Evolutionary conservation across 2,329 filamentous ascomycete genomes (phyloP).

Genomic region (Coniochaeta ligniaria): DNA sequence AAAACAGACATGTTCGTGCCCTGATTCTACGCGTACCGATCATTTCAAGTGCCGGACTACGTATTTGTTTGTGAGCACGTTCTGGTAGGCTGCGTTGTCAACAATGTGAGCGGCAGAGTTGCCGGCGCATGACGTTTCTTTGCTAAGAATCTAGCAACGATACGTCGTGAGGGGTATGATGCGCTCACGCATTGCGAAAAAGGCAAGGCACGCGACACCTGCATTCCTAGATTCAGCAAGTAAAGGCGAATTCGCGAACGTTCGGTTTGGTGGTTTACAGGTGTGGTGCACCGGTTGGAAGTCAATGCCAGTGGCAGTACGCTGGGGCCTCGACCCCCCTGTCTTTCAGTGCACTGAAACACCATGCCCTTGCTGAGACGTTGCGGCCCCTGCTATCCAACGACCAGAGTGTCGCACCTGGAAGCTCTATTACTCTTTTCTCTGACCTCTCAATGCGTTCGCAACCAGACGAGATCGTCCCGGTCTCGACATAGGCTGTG

Average conservation of each 20-base stretch:
- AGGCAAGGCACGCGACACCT: background rate
- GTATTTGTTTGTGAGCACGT: background rate
- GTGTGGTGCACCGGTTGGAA: background rate
- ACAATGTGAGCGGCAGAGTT: background rate
- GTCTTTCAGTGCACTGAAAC: conserved; percentile 12
- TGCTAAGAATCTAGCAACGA: background rate
- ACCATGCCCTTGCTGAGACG: conserved; percentile 12
- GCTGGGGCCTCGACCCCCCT: conserved; percentile 3
- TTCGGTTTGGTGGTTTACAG: background rate
- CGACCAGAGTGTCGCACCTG: background rate
- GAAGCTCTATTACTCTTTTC: background rate
- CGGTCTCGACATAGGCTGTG: background rate
- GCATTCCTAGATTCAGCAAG: background rate
- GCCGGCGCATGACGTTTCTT: background rate
- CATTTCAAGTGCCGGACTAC: background rate
- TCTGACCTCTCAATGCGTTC: background rate
- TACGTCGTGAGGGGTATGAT: background rate
- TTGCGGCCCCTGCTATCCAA: conserved; percentile 5
- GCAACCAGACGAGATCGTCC: background rate
- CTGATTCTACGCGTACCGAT: background rate
- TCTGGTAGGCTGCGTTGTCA: background rate
- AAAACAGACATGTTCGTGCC: background rate
- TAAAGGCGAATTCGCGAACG: background rate
- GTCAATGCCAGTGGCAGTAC: background rate
- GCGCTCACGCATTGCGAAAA: background rate